phyloP scores from a whole-genome alignment of 331 rosid species.

The Cydonia oblonga region DNA sequence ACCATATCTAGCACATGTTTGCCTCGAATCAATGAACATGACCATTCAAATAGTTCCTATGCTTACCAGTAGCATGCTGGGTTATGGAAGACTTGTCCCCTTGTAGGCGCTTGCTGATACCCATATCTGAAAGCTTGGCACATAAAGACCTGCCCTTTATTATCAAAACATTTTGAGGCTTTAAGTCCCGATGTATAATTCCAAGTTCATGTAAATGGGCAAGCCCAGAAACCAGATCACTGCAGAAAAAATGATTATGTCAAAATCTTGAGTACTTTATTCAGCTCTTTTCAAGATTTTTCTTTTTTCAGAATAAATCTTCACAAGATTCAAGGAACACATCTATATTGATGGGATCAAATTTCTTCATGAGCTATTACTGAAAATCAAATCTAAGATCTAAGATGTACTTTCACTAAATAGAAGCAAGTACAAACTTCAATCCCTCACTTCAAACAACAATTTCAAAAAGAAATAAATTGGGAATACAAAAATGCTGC shows the following conservation, averaged over 20 bases:
- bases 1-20: not conserved
- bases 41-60: not conserved
- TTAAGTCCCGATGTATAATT: slow-evolving; percentile 35
- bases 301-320: not conserved
- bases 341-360: not conserved
- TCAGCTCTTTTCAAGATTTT: not conserved
- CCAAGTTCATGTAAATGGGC: slow-evolving; percentile 38
- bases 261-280: not conserved
- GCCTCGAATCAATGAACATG: not conserved
- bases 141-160: slow-evolving; percentile 15
- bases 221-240: slow-evolving; percentile 34
- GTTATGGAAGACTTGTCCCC: slow-evolving; percentile 25
- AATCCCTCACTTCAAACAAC: not conserved
- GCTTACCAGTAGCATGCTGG: slow-evolving; percentile 28
- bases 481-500: not conserved
- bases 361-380: not conserved
- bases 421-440: not conserved
- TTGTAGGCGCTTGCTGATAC: slow-evolving; percentile 33
- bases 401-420: not conserved
- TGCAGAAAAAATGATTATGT: not conserved
- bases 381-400: not conserved
- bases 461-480: not conserved
- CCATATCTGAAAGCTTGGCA: slow-evolving; percentile 41
- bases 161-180: slow-evolving; percentile 36
- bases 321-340: not conserved